Evolutionary conservation across 768 basidiomycete species (phyloP), one percentile per base, ranked within the genome.

Genomic region (Mycena galericulata): DNA sequence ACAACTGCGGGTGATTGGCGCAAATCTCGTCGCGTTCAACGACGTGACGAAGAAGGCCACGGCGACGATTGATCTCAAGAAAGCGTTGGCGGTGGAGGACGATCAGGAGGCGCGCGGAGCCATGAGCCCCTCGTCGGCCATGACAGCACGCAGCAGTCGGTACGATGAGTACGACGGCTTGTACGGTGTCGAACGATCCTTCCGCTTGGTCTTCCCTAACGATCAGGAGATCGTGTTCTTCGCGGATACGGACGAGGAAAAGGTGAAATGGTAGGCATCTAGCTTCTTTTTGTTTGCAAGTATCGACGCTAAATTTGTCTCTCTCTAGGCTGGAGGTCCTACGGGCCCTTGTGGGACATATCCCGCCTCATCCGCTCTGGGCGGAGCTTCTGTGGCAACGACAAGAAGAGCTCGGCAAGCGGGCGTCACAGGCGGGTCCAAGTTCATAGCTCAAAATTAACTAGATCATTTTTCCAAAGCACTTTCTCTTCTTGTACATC

Each of bases 281-380:
- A 15, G n/a, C 15, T 14, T 79, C 3, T 12, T 60, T 55, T 54
- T 46, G 46, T 51, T 40, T 24, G 58, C 54, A 14, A 36, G 36
- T 40, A 30, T 32, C 26, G 64, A 27, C 40, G 14, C 62, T 61
- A 3, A 70, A 47, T 29, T 32, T 40, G 11, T 34, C 20, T 54
- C 24, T 40, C 29, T 72, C 10, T 75, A 98, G 96, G 96, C 83
- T 98, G 69, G 90, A 94, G 71, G 91, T 97, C 9, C 84, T 98
- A 14, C 87, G 88, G 55, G 93, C 94, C 0, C 84, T 97, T 40
- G 89, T 97, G 67, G 95, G 95, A 10, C 91, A 90, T 65, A 96
- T 98, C 72, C 96, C 96, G 11, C 92, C 94, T 3, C 94, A 97
- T 77, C 95, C 95, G 3, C 82, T 98, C 15, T 98, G 96, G 96